phyloP scores from a whole-genome alignment of 1,139 yeast genomes.

The Blastobotrys apis region DNA sequence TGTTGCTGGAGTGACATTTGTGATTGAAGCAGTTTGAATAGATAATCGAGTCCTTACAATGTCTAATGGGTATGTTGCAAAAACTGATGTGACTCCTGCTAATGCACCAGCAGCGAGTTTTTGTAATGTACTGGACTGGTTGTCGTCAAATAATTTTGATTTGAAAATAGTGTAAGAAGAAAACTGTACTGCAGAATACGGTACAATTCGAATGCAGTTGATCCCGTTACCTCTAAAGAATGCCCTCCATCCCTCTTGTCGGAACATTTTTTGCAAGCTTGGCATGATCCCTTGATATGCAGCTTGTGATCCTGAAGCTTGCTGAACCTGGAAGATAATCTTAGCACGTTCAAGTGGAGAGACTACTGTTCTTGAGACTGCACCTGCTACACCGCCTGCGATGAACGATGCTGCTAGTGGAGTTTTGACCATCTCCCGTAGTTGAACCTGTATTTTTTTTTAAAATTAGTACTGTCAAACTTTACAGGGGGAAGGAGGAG shows the following conservation, averaged over 20 bases:
- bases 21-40: slow-evolving; percentile 74
- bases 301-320: slow-evolving; percentile 52
- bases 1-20: slow-evolving; percentile 23
- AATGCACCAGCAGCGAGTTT: slow-evolving; percentile 72
- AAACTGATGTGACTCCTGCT: slow-evolving; percentile 78
- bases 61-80: slow-evolving; percentile 88
- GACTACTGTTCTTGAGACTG: slow-evolving; percentile 85
- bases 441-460: background rate
- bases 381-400: slow-evolving; percentile 86
- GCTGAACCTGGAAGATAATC: slow-evolving; percentile 85
- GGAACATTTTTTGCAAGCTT: slow-evolving; percentile 74
- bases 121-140: slow-evolving; percentile 48
- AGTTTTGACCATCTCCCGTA: slow-evolving; percentile 27
- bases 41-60: slow-evolving; percentile 85
- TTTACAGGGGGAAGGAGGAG: too few relatives aligned
- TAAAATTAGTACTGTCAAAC: too few relatives aligned
- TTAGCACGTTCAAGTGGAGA: slow-evolving; percentile 95
- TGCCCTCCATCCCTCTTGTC: slow-evolving; percentile 87
- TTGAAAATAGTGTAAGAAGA: slow-evolving; percentile 77
- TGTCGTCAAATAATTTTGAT: slow-evolving; percentile 27
- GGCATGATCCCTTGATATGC: slow-evolving; percentile 71
- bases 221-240: slow-evolving; percentile 85
- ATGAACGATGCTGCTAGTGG: slow-evolving; percentile 32
- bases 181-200: slow-evolving; percentile 94
- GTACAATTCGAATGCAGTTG: slow-evolving; percentile 85